phyloP scores from a whole-genome alignment of 257 asterid species.

The Przewalskia tangutica region DNA sequence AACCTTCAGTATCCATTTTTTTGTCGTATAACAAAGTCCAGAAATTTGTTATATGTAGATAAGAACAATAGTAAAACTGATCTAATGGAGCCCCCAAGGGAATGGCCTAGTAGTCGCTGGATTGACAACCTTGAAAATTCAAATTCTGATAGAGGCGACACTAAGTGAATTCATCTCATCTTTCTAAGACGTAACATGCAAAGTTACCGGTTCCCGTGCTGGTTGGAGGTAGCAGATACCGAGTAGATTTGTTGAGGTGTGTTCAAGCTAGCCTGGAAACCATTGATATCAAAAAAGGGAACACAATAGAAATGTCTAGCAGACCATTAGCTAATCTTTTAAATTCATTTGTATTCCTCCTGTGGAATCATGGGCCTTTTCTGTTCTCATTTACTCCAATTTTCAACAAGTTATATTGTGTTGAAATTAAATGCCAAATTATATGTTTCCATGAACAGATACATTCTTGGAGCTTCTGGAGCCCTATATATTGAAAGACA shows the following conservation, averaged over 20 bases:
- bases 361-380: background rate
- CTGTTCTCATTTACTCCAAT: background rate
- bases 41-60: background rate
- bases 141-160: background rate
- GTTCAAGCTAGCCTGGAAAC: background rate
- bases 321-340: background rate
- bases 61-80: background rate
- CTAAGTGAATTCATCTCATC: background rate
- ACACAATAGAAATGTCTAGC: background rate
- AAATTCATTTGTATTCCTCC: slow-evolving; percentile 1
- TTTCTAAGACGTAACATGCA: background rate
- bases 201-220: background rate
- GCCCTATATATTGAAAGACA: slow-evolving; percentile 92
- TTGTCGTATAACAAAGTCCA: background rate
- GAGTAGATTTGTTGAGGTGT: background rate
- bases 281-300: background rate
- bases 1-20: background rate
- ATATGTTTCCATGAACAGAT: slow-evolving; percentile 32
- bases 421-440: background rate
- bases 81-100: background rate
- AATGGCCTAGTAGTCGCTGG: background rate
- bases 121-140: background rate
- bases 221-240: background rate
- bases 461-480: slow-evolving; percentile 95
- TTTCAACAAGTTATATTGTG: background rate